These are phyloP conservation scores for Tylopilus intermedius DNA, from an alignment of 768 basidiomycete genomes.

Conservation along the genomic window DNA sequence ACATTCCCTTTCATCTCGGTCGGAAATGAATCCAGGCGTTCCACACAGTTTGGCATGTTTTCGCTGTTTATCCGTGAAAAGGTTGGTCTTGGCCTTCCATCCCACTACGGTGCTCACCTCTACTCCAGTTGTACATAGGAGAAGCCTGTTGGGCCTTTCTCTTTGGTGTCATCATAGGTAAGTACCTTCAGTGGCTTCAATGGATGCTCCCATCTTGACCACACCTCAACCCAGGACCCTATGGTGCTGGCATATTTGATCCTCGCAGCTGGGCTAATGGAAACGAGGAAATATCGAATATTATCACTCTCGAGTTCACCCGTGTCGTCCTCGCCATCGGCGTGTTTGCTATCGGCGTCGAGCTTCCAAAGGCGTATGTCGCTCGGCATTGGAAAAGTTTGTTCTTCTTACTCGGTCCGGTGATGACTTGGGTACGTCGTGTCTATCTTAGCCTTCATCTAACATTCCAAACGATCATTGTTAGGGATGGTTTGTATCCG, in stretches of 20 bases:
- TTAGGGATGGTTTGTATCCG: conserved; percentile 93
- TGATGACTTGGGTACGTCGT: conserved; percentile 75
- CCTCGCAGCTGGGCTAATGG: conserved; percentile 49
- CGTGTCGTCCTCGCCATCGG: conserved; percentile 40
- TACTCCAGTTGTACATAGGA: conserved; percentile 74
- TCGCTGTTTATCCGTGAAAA: conserved; percentile 86
- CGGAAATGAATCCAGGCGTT: neutral
- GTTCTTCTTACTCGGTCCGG: conserved; percentile 73
- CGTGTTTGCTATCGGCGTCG: conserved; percentile 97
- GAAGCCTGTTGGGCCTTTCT: conserved; percentile 96
- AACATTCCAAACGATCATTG: conserved; percentile 3
- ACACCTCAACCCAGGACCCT: conserved; percentile 54
- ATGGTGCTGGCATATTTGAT: conserved; percentile 76
- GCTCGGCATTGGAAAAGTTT: conserved; percentile 88
- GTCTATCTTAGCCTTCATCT: neutral
- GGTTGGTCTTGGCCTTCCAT: conserved; percentile 34
- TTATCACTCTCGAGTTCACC: no score
- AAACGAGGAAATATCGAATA: conserved; percentile 39
- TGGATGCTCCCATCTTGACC: conserved; percentile 10
- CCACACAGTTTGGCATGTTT: conserved; percentile 84
- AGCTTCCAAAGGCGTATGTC: conserved; percentile 95
- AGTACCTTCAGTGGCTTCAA: conserved; percentile 17
- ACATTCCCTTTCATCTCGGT: neutral
- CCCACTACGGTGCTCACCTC: conserved; percentile 6
- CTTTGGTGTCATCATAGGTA: conserved; percentile 86